Percentiles rank a stretch among this genome's conserved stretches.
These are phyloP conservation scores for Pinus tabuliformis DNA, from an alignment of 75 land plant species.

Conservation along the genomic window DNA sequence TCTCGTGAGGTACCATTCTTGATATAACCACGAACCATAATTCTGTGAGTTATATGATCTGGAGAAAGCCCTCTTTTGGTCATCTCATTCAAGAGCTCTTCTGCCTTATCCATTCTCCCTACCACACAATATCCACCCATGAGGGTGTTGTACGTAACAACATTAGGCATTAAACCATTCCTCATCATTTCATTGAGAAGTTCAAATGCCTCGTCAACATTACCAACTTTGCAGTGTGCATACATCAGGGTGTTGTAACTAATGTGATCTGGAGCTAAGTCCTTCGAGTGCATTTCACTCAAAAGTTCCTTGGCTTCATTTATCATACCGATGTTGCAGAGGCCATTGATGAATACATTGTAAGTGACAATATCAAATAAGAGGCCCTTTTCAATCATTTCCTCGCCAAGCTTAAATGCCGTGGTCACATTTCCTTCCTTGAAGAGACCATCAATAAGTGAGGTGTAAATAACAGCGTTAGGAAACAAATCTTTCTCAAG, in stretches of 20 bases:
- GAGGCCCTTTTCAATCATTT: constrained; percentile 44
- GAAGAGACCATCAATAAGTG: constrained; percentile 67
- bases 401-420: constrained; percentile 39
- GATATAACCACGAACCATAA: constrained; percentile 32
- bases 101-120: constrained; percentile 39
- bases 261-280: constrained; percentile 56
- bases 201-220: constrained; percentile 35
- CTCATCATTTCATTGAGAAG: constrained; percentile 49
- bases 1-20: constrained; percentile 27
- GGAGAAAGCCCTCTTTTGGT: constrained; percentile 24
- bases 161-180: constrained; percentile 38
- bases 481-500: constrained; percentile 25
- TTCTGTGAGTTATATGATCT: constrained; percentile 21
- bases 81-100: constrained; percentile 46
- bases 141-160: constrained; percentile 54
- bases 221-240: constrained; percentile 58
- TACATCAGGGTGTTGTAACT: constrained; percentile 75
- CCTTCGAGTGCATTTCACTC: constrained; percentile 40
- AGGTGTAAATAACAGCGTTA: constrained; percentile 51
- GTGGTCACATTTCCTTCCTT: constrained; percentile 38
- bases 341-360: constrained; percentile 64
- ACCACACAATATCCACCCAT: constrained; percentile 39
- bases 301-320: constrained; percentile 36
- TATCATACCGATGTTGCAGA: constrained; percentile 37
- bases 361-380: constrained; percentile 64